Percentiles rank a stretch among this genome's conserved stretches.
Conservation (phyloP, 73 alveolate species). For the Paramecium primaurelia region DNA sequence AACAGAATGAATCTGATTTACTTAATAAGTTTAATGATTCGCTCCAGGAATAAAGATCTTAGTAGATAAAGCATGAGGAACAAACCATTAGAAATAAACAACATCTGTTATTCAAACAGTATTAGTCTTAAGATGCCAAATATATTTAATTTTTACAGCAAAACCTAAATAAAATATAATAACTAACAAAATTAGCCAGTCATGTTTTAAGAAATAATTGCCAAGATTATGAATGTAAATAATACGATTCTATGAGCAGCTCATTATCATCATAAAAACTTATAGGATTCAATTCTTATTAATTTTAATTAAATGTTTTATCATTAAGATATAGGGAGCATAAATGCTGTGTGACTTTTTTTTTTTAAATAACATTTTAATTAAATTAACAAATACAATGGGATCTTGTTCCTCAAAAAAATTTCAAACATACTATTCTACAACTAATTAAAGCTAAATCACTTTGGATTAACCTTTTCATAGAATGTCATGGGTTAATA, state of each 20-base stretch:
- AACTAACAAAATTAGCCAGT: neutral
- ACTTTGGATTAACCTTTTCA: neutral
- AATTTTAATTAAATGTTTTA: neutral
- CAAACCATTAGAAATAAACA: neutral
- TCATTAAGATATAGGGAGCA: neutral
- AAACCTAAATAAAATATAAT: neutral
- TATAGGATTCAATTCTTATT: neutral
- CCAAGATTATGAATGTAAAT: neutral
- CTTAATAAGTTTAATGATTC: neutral
- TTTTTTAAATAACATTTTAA: neutral
- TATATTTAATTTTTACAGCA: neutral
- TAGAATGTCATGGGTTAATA: neutral
- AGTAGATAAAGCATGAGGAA: neutral
- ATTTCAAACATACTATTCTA: neutral
- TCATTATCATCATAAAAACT: neutral
- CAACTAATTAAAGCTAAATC: neutral
- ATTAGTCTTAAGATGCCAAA: neutral
- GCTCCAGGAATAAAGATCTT: neutral
- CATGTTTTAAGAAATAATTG: neutral
- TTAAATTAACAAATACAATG: neutral
- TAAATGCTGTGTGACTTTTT: neutral
- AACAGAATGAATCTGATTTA: neutral
- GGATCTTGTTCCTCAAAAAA: constrained; percentile 2
- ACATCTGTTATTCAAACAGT: neutral
- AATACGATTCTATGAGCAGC: neutral